A percentile compares a stretch with the other conserved stretches of the same genome.
Conservation (phyloP, 1,284 basidiomycete genomes). For the Mycena sp. region DNA sequence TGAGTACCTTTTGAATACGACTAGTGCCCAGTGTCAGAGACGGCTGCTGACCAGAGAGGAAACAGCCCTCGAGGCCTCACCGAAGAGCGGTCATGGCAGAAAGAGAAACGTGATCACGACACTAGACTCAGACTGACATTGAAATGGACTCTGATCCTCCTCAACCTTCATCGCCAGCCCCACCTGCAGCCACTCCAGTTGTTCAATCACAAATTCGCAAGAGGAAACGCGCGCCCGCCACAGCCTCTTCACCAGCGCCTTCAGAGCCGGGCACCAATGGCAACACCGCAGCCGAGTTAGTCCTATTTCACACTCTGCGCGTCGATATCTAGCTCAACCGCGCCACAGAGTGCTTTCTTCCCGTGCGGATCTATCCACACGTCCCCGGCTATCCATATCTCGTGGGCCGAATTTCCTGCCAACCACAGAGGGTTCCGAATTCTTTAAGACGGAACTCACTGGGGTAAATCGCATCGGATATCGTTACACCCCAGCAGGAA, state of each 20-base stretch:
- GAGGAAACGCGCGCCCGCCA: slow-evolving; percentile 49
- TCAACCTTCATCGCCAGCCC: background rate
- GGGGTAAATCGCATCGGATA: slow-evolving; percentile 81
- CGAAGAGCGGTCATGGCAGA: slow-evolving; percentile 65
- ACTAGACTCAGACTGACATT: background rate
- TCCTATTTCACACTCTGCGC: slow-evolving; percentile 6
- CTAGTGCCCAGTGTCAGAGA: slow-evolving; percentile 45
- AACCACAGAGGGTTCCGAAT: slow-evolving; percentile 61
- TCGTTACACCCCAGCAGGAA: slow-evolving; percentile 84
- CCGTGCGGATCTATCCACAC: slow-evolving; percentile 69
- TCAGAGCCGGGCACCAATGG: slow-evolving; percentile 50
- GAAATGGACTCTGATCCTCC: slow-evolving; percentile 9
- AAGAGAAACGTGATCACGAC: background rate
- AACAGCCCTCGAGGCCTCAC: slow-evolving; percentile 46
- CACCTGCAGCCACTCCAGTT: background rate
- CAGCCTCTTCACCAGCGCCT: slow-evolving; percentile 55
- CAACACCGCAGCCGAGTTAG: slow-evolving; percentile 49
- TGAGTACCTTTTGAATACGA: slow-evolving; percentile 73
- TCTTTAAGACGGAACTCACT: slow-evolving; percentile 72
- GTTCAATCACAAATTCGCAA: slow-evolving; percentile 41
- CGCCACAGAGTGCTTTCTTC: slow-evolving; percentile 63
- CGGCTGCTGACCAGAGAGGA: slow-evolving; percentile 23
- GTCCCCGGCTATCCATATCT: slow-evolving; percentile 75
- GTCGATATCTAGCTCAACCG: slow-evolving; percentile 24
- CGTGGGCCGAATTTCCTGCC: slow-evolving; percentile 74